Conservation (phyloP, 1,284 basidiomycete species). For the Phellopilus nigrolimitatus region DNA sequence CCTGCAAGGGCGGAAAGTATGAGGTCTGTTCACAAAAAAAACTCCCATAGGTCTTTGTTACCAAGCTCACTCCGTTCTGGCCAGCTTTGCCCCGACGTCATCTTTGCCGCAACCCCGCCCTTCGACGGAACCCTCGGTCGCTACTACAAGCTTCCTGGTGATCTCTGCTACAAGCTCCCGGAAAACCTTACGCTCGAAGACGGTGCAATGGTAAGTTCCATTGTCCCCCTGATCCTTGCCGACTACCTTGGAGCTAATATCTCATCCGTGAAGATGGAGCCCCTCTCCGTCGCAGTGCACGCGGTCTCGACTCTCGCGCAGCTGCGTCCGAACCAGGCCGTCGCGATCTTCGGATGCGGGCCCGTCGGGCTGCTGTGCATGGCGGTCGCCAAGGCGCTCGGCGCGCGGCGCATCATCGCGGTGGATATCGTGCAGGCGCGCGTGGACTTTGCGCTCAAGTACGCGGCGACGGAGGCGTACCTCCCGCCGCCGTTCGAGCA, state of each 20-base stretch:
- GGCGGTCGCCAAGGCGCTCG: conserved; percentile 88
- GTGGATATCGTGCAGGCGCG: conserved; percentile 83
- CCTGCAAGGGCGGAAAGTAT: conserved; percentile 77
- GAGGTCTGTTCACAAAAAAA: conserved; percentile 43
- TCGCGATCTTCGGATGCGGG: conserved; percentile 85
- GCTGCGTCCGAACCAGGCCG: conserved; percentile 67
- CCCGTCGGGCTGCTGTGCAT: conserved; percentile 91
- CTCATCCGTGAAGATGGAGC: conserved; percentile 79
- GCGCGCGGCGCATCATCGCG: conserved; percentile 75
- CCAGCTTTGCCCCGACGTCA: conserved; percentile 71
- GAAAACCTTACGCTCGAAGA: conserved; percentile 74
- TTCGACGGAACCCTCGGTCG: conserved; percentile 84
- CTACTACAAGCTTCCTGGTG: conserved; percentile 74
- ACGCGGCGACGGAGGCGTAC: conserved; percentile 85
- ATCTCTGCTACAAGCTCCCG: conserved; percentile 72
- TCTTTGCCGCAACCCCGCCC: conserved; percentile 87
- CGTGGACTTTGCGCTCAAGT: conserved; percentile 82
- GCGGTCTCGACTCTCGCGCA: conserved; percentile 76
- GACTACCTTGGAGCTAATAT: not conserved
- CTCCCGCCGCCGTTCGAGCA: conserved; percentile 58
- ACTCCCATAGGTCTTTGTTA: conserved; percentile 11
- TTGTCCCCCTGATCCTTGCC: not conserved
- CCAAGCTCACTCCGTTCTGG: conserved; percentile 24
- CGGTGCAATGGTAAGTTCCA: conserved; percentile 67
- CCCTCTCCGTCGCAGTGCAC: conserved; percentile 89